These are phyloP conservation scores for Paspalum vaginatum DNA, from an alignment of 176 grass and related monocot genomes.

Conservation along the genomic window DNA sequence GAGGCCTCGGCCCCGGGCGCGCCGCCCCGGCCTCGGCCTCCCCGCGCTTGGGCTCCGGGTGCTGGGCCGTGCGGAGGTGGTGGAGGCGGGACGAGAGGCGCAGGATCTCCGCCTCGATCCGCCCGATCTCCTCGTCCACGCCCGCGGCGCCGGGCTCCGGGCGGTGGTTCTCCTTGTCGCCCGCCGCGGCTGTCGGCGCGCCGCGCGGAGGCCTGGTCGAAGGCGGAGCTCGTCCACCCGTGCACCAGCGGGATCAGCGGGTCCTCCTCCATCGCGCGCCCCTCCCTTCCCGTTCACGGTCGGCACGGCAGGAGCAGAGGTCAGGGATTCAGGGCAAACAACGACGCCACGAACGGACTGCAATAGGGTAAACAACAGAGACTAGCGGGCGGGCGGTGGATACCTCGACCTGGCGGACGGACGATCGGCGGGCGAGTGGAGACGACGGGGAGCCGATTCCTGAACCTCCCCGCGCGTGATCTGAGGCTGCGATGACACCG, in stretches of 20 bases:
- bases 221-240: constrained; percentile 48
- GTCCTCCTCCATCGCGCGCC: constrained; percentile 53
- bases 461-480: constrained; percentile 7
- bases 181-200: background rate
- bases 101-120: constrained; percentile 59
- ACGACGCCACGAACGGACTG: background rate
- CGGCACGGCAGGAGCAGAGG: background rate
- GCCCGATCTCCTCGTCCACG: constrained; percentile 40
- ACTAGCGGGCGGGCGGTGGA: background rate
- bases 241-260: constrained; percentile 63
- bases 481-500: background rate
- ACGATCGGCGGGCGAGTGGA: background rate
- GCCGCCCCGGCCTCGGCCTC: background rate
- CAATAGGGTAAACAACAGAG: background rate
- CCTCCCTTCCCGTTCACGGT: background rate
- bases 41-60: background rate
- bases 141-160: background rate
- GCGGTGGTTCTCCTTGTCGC: constrained; percentile 55
- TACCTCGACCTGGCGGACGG: constrained; percentile 35
- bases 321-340: background rate
- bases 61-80: constrained; percentile 42
- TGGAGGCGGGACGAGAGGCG: constrained; percentile 59
- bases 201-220: constrained; percentile 31
- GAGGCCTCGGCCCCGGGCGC: background rate
- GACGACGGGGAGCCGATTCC: background rate